A percentile compares a stretch with the other conserved stretches of the same genome.
These are phyloP conservation scores for Ilex asprella DNA, from an alignment of 257 asterid species.

Conservation along the genomic window DNA sequence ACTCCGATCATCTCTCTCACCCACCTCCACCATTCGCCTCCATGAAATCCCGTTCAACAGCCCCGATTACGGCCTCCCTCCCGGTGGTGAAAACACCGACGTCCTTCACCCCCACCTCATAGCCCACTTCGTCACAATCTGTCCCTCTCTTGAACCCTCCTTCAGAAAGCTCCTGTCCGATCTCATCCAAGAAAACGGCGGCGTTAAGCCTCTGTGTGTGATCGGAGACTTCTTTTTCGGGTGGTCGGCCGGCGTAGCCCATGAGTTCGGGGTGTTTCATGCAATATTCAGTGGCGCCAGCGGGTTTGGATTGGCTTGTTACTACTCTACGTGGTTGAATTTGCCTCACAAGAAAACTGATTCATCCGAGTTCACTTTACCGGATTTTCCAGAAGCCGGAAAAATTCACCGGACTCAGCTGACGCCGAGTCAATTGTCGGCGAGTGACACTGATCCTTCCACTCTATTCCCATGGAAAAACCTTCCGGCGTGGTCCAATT, in stretches of 20 bases:
- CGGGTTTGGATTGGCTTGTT: conserved; percentile 62
- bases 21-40: conserved; percentile 14
- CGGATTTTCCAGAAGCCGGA: conserved; percentile 63
- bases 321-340: conserved; percentile 47
- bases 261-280: conserved; percentile 41
- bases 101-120: conserved; percentile 12
- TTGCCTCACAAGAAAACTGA: conserved; percentile 38
- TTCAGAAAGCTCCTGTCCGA: conserved; percentile 16
- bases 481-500: conserved; percentile 32
- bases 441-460: conserved; percentile 31
- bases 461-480: conserved; percentile 30
- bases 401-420: conserved; percentile 41
- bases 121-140: conserved; percentile 8
- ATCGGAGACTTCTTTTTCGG: conserved; percentile 48
- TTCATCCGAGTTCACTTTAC: conserved; percentile 37
- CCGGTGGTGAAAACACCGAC: conserved; percentile 18
- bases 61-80: conserved; percentile 19
- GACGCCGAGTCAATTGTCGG: conserved; percentile 29
- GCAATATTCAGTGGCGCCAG: conserved; percentile 40
- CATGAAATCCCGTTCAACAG: conserved; percentile 22
- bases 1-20: conserved; percentile 6
- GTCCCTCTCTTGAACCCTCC: conserved; percentile 21
- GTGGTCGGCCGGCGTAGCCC: conserved; percentile 49
- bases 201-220: conserved; percentile 23
- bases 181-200: conserved; percentile 6